phyloP scores from a whole-genome alignment of 129 eudicot species.

The Artemisia annua region DNA sequence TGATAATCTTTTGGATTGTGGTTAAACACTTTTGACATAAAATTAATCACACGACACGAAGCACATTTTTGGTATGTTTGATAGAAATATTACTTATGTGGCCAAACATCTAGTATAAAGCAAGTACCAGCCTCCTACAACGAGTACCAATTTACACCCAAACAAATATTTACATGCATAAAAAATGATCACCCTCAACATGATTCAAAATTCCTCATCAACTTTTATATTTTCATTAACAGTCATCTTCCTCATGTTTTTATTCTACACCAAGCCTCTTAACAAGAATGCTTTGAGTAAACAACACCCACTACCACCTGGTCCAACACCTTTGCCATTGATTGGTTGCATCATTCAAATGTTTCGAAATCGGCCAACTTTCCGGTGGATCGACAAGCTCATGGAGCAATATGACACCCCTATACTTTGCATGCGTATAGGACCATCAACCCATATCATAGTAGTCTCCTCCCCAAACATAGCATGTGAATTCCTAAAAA shows the following conservation, averaged over 20 bases:
- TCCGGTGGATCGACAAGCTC: slow-evolving; percentile 46
- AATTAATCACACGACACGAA: too few relatives aligned
- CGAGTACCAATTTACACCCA: too few relatives aligned
- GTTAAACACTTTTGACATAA: too few relatives aligned
- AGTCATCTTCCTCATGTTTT: not conserved
- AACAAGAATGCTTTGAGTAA: not conserved
- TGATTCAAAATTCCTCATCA: not conserved
- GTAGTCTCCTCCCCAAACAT: slow-evolving; percentile 35
- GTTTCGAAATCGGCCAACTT: slow-evolving; percentile 27
- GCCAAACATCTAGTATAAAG: too few relatives aligned
- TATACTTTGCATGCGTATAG: slow-evolving; percentile 37
- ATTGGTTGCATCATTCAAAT: slow-evolving; percentile 34
- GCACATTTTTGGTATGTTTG: too few relatives aligned
- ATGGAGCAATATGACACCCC: slow-evolving; percentile 42
- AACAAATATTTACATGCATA: too few relatives aligned
- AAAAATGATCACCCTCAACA: not conserved
- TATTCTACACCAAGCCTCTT: not conserved
- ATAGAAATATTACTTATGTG: too few relatives aligned
- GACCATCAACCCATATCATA: slow-evolving; percentile 32
- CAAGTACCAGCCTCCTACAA: too few relatives aligned
- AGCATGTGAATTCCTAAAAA: slow-evolving; percentile 36
- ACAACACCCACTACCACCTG: slow-evolving; percentile 40
- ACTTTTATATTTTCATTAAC: not conserved
- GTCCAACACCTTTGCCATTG: slow-evolving; percentile 40
- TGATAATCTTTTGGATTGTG: too few relatives aligned